Percentiles rank a stretch among this genome's conserved stretches.
These are phyloP conservation scores for Hymenoscyphus linearis DNA, from an alignment of 2,329 filamentous ascomycete species.

Conservation along the genomic window DNA sequence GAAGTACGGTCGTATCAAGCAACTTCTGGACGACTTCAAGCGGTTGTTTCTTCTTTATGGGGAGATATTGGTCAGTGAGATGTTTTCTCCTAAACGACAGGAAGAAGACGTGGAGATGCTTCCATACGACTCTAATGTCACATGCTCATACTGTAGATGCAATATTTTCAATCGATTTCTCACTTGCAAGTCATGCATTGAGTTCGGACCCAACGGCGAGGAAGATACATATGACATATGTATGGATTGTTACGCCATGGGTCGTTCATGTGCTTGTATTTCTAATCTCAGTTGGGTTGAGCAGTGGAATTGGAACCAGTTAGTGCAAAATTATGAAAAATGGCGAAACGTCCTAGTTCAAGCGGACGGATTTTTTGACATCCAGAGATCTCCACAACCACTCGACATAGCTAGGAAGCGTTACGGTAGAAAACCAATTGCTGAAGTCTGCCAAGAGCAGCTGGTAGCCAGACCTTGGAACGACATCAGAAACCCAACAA, in stretches of 20 bases:
- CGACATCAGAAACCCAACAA: constrained; percentile 53
- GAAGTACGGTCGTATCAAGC: constrained; percentile 46
- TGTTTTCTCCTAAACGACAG: constrained; percentile 61
- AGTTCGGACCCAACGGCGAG: constrained; percentile 61
- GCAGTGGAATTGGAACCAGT: constrained; percentile 80
- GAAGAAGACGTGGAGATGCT: constrained; percentile 69
- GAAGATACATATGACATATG: constrained; percentile 92
- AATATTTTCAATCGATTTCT: constrained; percentile 98
- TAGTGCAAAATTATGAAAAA: constrained; percentile 70
- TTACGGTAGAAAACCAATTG: constrained; percentile 70
- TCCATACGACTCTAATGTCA: constrained; percentile 83
- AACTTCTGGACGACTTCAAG: constrained; percentile 79
- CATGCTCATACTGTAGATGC: constrained; percentile 89
- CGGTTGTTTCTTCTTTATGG: constrained; percentile 74
- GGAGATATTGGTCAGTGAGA: constrained; percentile 76
- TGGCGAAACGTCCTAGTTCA: constrained; percentile 78
- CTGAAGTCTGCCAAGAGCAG: constrained; percentile 92
- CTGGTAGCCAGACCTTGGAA: constrained; percentile 74
- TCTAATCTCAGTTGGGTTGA: constrained; percentile 87
- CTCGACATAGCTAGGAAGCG: constrained; percentile 64
- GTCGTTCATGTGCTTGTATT: constrained; percentile 83
- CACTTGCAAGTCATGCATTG: constrained; percentile 80
- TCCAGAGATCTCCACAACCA: constrained; percentile 61
- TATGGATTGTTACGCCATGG: constrained; percentile 98
- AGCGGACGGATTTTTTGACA: constrained; percentile 62